Base-by-base conservation (phyloP, 2,329 filamentous ascomycete genomes). In the Ophiognomonia clavigignenti-juglandacearum region DNA sequence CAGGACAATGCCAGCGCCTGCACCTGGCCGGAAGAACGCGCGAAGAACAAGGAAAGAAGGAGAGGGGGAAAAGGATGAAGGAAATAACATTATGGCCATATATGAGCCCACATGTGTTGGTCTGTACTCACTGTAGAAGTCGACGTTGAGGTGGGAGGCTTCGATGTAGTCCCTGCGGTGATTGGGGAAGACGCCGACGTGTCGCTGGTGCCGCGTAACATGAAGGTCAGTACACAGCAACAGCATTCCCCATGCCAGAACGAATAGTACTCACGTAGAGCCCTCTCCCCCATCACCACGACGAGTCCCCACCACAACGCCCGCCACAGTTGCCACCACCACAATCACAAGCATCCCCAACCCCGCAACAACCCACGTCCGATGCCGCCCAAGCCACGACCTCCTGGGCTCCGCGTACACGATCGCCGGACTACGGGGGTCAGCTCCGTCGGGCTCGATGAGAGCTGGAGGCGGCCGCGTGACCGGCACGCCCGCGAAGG, bases 391-490 rank as follows among this genome's bases (percentile, higher is more conserved):
- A 27, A 43, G 31, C 18, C 40, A 20, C 14, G 45, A 43, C 10
- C 36, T 40, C 24, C 43, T 35, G 31, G 47, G 45, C 19, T 46
- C 45, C 9, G 26, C 35, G 35, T 43, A 49, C 10, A 49, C 46
- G 18, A 52, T 14, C 9, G 46, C 29, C 3, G 50, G 23, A 16
- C 46, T 36, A 5, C 46, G 46, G 14, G 14, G 43, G 20, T 52
- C 50, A 36, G 39, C 47, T 6, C 43, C n/a, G 16, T 52, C 39
- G 9, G 50, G 46, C 37, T 40, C 10, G 36, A 48, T 35, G 34
- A 9, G 18, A 10, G 14, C 3, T 10, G 34, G 18, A 20, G 34
- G 34, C 16, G 34, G 35, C 18, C 19, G 26, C 39, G 34, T 39
- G 9, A 49, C 46, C 2, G 46, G 43, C 2, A 37, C 41, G 9